These are phyloP conservation scores for Aspergillus taichungensis DNA, from an alignment of 495 filamentous ascomycete genomes.

Conservation along the genomic window DNA sequence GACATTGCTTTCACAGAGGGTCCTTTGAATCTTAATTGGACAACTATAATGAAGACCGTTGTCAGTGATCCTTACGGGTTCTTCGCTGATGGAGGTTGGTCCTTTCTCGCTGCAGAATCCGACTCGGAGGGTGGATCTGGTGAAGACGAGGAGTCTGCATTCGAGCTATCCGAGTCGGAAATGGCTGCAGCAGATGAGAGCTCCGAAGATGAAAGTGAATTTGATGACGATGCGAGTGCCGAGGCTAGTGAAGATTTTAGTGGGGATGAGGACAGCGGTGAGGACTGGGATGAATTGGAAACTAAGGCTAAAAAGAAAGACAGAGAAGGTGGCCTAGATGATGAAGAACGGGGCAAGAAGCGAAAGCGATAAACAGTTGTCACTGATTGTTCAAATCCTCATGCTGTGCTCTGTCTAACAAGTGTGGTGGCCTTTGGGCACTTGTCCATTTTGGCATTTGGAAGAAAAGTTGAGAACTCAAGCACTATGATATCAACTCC, in stretches of 20 bases:
- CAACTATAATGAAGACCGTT: slow-evolving; percentile 99
- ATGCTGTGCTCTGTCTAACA: too few relatives aligned
- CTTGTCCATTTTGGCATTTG: too few relatives aligned
- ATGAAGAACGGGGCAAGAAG: slow-evolving; percentile 58
- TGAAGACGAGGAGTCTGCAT: slow-evolving; percentile 82
- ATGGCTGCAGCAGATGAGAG: slow-evolving; percentile 70
- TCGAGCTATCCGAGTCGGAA: slow-evolving; percentile 81
- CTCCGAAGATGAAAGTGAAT: slow-evolving; percentile 82
- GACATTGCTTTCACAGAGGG: slow-evolving; percentile 93
- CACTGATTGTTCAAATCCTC: too few relatives aligned
- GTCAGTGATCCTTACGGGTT: slow-evolving; percentile 87
- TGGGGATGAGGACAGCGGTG: slow-evolving; percentile 72
- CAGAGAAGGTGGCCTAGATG: slow-evolving; percentile 60
- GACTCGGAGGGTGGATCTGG: slow-evolving; percentile 75
- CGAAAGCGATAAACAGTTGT: slow-evolving; percentile 35
- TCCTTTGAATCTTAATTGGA: slow-evolving; percentile 96
- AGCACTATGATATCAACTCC: too few relatives aligned
- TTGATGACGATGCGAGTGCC: slow-evolving; percentile 81
- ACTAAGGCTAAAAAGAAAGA: slow-evolving; percentile 85
- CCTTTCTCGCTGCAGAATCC: slow-evolving; percentile 77
- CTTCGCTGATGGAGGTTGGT: slow-evolving; percentile 94
- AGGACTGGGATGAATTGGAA: slow-evolving; percentile 90
- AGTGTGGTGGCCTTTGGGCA: too few relatives aligned
- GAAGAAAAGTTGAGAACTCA: too few relatives aligned
- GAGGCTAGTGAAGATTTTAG: slow-evolving; percentile 67